These are phyloP conservation scores for Prunella vulgaris DNA, from an alignment of 257 asterid genomes.

Conservation along the genomic window DNA sequence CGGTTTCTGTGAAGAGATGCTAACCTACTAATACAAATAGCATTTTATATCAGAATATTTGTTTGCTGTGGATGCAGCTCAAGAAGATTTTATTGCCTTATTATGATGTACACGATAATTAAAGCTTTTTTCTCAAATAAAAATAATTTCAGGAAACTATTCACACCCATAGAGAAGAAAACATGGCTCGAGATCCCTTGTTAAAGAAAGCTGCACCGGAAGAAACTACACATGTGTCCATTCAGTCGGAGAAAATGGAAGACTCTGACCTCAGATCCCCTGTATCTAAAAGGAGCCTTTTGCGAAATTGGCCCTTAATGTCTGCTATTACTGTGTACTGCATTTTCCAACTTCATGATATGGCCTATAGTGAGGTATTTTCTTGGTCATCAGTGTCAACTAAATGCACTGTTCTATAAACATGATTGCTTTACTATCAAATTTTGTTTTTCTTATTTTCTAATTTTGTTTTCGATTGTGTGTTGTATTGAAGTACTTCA, in stretches of 20 bases:
- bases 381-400: not conserved
- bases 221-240: slow-evolving; percentile 22
- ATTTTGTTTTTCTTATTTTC: not conserved
- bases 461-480: not conserved
- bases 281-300: slow-evolving; percentile 33
- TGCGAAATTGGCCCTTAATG: slow-evolving; percentile 69
- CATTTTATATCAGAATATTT: too few species aligned
- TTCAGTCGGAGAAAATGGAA: slow-evolving; percentile 11
- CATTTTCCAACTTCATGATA: slow-evolving; percentile 81
- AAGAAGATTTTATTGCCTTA: too few species aligned
- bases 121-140: slow-evolving; percentile 1
- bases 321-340: slow-evolving; percentile 72
- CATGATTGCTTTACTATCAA: not conserved
- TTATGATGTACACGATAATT: not conserved
- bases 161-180: slow-evolving; percentile 45
- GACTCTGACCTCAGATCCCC: slow-evolving; percentile 21
- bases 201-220: slow-evolving; percentile 25
- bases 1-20: too few species aligned
- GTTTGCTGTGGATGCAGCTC: too few species aligned
- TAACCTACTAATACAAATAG: too few species aligned
- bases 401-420: not conserved
- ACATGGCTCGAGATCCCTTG: slow-evolving; percentile 9
- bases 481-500: not conserved
- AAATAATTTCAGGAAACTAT: slow-evolving; percentile 65
- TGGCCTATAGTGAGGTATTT: slow-evolving; percentile 82